A percentile compares a stretch with the other conserved stretches of the same genome.
phyloP scores from a whole-genome alignment of 2,329 filamentous ascomycete species.

The Nothophoma quercina region DNA sequence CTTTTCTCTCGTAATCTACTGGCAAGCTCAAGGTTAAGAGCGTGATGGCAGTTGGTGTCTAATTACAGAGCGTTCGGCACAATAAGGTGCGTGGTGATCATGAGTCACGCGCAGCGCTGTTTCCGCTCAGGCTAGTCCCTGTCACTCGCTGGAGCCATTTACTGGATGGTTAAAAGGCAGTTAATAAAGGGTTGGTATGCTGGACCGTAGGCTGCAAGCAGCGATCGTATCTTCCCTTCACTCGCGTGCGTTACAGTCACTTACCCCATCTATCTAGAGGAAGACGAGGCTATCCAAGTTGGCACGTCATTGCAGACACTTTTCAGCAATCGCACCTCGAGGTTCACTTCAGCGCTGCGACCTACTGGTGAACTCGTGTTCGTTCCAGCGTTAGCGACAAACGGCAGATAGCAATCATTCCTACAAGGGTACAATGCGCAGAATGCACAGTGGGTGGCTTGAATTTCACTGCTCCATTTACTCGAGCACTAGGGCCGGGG shows the following conservation, averaged over 20 bases:
- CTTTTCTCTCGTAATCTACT: no score
- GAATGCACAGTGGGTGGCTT: no score
- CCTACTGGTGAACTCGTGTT: slow-evolving; percentile 3
- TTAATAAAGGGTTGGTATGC: not conserved
- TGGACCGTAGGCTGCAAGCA: not conserved
- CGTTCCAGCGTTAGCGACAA: no score
- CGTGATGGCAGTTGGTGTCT: no score
- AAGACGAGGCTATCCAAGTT: not conserved
- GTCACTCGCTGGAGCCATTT: not conserved
- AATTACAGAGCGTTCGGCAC: no score
- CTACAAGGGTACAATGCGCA: no score
- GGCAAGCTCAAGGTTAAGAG: no score
- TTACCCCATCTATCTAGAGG: not conserved
- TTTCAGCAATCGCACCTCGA: not conserved
- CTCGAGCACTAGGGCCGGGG: no score
- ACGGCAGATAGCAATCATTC: no score
- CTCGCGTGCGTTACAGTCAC: not conserved
- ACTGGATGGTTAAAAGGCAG: not conserved
- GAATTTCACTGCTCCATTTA: no score
- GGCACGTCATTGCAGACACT: not conserved
- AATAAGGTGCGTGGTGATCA: no score
- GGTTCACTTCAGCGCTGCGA: not conserved
- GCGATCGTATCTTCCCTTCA: not conserved
- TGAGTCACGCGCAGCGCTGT: no score
- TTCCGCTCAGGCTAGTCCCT: not conserved